These are phyloP conservation scores for Vaucheria bursata DNA, from an alignment of 352 stramenopile species.

Conservation along the genomic window DNA sequence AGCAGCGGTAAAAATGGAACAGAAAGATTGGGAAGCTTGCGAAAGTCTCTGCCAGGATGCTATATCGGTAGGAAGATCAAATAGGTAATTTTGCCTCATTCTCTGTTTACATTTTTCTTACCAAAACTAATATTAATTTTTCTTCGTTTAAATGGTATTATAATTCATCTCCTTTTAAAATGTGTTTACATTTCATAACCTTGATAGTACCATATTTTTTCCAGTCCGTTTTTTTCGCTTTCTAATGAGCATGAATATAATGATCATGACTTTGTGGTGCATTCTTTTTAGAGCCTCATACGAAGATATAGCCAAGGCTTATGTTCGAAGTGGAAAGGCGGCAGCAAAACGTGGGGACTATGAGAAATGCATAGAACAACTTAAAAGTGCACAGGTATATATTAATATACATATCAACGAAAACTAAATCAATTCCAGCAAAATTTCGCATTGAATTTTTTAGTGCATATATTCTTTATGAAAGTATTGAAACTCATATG, in stretches of 20 bases:
- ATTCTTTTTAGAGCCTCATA: slow-evolving; percentile 74
- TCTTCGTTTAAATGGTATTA: no score
- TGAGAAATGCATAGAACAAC: slow-evolving; percentile 67
- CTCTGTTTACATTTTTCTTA: no score
- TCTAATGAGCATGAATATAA: no score
- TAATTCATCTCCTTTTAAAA: no score
- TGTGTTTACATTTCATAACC: no score
- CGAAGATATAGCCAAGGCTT: slow-evolving; percentile 87
- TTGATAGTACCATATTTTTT: no score
- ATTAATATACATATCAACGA: no score
- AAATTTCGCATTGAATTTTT: no score
- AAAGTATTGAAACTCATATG: background rate
- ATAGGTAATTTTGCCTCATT: slow-evolving; percentile 47
- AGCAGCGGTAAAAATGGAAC: slow-evolving; percentile 89
- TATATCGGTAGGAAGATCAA: slow-evolving; percentile 84
- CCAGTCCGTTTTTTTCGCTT: no score
- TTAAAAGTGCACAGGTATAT: slow-evolving; percentile 61
- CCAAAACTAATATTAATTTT: no score
- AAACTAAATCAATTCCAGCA: slow-evolving; percentile 76
- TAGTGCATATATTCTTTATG: no score
- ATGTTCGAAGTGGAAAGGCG: slow-evolving; percentile 88
- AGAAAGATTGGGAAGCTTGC: slow-evolving; percentile 78
- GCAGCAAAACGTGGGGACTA: slow-evolving; percentile 88
- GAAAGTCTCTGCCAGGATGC: slow-evolving; percentile 73
- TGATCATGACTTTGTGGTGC: no score